Evolutionary conservation across 805 yeast genomes (phyloP).

Genomic region (Blastobotrys parvus): DNA sequence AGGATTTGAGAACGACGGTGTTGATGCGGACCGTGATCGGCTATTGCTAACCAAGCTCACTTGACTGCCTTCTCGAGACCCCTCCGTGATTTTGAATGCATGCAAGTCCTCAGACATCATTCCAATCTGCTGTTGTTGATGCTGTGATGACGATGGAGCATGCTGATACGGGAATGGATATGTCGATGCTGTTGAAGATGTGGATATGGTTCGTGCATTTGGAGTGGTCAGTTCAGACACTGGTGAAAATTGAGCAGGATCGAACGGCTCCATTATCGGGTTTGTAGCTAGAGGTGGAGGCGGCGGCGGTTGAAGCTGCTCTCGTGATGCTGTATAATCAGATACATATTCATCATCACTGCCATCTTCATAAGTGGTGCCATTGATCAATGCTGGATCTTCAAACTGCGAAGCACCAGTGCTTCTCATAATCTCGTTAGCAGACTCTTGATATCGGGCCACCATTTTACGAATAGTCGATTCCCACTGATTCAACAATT

Average conservation of each 20-base stretch:
- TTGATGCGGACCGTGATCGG: slow-evolving; percentile 11
- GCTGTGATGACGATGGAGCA: background rate
- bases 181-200: background rate
- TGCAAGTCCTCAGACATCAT: slow-evolving; percentile 1
- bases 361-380: slow-evolving; percentile 14
- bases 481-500: slow-evolving; percentile 75
- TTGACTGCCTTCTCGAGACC: slow-evolving; percentile 1
- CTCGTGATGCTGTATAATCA: background rate
- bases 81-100: slow-evolving; percentile 3
- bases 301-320: background rate
- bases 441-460: slow-evolving; percentile 14
- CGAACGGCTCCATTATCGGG: background rate
- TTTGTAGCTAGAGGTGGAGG: no score
- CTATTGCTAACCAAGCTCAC: background rate
- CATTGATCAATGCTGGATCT: slow-evolving; percentile 4
- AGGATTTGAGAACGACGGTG: slow-evolving; percentile 6
- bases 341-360: slow-evolving; percentile 12
- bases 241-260: background rate
- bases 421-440: background rate
- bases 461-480: slow-evolving; percentile 25
- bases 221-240: background rate
- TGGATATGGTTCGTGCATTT: background rate
- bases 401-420: background rate
- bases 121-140: background rate
- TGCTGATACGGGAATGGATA: slow-evolving; percentile 4